phyloP scores from a whole-genome alignment of 1,139 yeast species.

The Blastobotrys malaysiensis region DNA sequence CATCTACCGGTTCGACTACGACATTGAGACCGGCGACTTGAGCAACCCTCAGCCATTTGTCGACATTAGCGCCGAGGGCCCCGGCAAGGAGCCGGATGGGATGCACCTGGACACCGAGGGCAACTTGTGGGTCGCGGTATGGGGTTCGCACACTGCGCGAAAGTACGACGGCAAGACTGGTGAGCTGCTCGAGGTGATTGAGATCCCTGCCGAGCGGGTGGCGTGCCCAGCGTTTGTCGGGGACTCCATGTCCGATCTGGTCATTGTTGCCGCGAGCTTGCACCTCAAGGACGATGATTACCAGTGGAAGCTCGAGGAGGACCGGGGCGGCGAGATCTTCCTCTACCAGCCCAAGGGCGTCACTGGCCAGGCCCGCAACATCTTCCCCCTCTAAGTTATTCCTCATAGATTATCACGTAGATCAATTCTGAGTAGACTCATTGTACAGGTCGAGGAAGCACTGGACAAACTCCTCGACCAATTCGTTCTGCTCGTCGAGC shows the following conservation, averaged over 20 bases:
- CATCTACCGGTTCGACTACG: slow-evolving; percentile 60
- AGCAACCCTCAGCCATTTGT: slow-evolving; percentile 40
- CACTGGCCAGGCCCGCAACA: slow-evolving; percentile 14
- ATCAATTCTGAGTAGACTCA: background rate
- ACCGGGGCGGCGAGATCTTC: slow-evolving; percentile 54
- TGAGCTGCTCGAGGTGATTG: slow-evolving; percentile 45
- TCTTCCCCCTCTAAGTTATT: slow-evolving; percentile 5
- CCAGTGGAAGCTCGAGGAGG: slow-evolving; percentile 34
- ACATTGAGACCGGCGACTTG: slow-evolving; percentile 42
- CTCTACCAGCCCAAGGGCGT: slow-evolving; percentile 31
- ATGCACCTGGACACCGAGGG: slow-evolving; percentile 56
- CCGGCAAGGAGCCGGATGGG: slow-evolving; percentile 88
- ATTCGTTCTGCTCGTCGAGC: slow-evolving; percentile 55
- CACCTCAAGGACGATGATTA: slow-evolving; percentile 37
- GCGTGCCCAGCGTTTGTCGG: slow-evolving; percentile 78
- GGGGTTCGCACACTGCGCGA: slow-evolving; percentile 54
- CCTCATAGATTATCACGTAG: background rate
- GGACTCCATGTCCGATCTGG: slow-evolving; percentile 48
- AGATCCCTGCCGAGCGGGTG: slow-evolving; percentile 56
- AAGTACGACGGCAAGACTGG: slow-evolving; percentile 43
- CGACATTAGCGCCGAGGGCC: slow-evolving; percentile 43
- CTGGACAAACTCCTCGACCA: slow-evolving; percentile 55
- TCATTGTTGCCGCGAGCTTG: slow-evolving; percentile 61
- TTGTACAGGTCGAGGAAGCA: slow-evolving; percentile 19
- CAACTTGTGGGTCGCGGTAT: slow-evolving; percentile 65